phyloP scores from a whole-genome alignment of 2,329 filamentous ascomycete genomes.

The Phoma sp. region DNA sequence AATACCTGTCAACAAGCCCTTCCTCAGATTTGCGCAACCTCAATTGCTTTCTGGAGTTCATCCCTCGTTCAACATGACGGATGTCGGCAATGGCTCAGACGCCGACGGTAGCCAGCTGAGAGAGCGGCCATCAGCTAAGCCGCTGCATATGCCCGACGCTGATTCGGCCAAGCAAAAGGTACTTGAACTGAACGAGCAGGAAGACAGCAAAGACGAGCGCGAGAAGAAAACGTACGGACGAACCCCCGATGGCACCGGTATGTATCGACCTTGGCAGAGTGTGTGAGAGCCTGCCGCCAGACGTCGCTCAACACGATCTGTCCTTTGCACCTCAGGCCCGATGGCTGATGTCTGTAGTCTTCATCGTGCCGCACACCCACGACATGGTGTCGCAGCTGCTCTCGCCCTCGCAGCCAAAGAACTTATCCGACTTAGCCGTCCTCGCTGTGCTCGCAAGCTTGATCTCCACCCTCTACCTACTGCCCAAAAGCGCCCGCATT shows the following conservation, averaged over 20 bases:
- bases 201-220: slow-evolving; percentile 57
- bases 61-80: slow-evolving; percentile 35
- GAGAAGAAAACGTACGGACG: slow-evolving; percentile 86
- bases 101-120: slow-evolving; percentile 42
- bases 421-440: slow-evolving; percentile 83
- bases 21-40: slow-evolving; percentile 21
- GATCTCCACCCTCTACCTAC: slow-evolving; percentile 74
- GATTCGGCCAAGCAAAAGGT: slow-evolving; percentile 56
- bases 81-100: slow-evolving; percentile 22
- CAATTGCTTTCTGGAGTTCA: slow-evolving; percentile 26
- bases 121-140: slow-evolving; percentile 40
- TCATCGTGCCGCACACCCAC: slow-evolving; percentile 93
- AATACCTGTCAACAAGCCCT: slow-evolving; percentile 30
- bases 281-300: neutral
- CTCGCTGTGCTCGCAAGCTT: slow-evolving; percentile 79
- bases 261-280: slow-evolving; percentile 47
- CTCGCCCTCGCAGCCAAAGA: slow-evolving; percentile 94
- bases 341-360: slow-evolving; percentile 66
- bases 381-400: slow-evolving; percentile 99
- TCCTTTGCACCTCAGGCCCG: slow-evolving; percentile 22
- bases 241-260: slow-evolving; percentile 89
- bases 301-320: slow-evolving; percentile 4
- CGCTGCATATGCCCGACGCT: slow-evolving; percentile 37
- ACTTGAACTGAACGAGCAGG: slow-evolving; percentile 58
- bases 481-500: slow-evolving; percentile 74